Base-by-base conservation (phyloP, 2,329 filamentous ascomycete species). In the Fusarium palustre region DNA sequence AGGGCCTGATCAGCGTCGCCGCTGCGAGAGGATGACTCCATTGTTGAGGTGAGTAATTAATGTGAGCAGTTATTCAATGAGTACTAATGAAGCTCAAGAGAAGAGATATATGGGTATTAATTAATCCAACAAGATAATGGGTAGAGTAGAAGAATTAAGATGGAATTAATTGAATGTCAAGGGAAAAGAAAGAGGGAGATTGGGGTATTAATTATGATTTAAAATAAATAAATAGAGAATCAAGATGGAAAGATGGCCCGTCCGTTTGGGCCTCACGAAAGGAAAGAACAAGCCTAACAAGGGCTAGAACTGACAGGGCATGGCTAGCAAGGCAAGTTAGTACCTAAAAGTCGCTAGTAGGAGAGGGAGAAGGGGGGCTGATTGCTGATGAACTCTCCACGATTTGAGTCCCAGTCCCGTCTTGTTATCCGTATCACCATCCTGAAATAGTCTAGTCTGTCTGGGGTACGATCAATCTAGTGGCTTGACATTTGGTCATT, bases 1-100 rank as follows among this genome's bases (percentile, higher is more conserved):
- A 86, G 81, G 34, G 81, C 81, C 55, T 78, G 78, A 62, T 82
- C 81, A 74, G 83, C 82, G 50, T 73, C 61, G 46, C 68, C 66
- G 62, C 38, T 56, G 15, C 42, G 60, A 53, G 67, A 66, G 22
- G 64, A 46, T 33, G 46, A 39, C 47, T 70, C 71, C 49, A 66
- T 68, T 43, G 43, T 49, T 25, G 41, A 34, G 43, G 34, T 25
- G 41, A 43, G 41, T 9, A 52, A 41, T 48, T 48, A 41, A 61
- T n/a, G 18, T 31, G 42, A 30, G 28, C 20, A 20, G 28, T 30
- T n/a, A 24, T 34, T 34, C 20, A 48, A 49, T 22, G 28, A 30
- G 28, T 38, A 53, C 6, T 20, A 20, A n/a, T 39, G 11, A 18
- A 42, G 22, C 18, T 13, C 6, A 43, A 24, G 30, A 18, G 20